Percentiles rank a stretch among this genome's conserved stretches.
Evolutionary conservation across 2,329 filamentous ascomycete species (phyloP).

Genomic region (Penicillium sclerotiorum): DNA sequence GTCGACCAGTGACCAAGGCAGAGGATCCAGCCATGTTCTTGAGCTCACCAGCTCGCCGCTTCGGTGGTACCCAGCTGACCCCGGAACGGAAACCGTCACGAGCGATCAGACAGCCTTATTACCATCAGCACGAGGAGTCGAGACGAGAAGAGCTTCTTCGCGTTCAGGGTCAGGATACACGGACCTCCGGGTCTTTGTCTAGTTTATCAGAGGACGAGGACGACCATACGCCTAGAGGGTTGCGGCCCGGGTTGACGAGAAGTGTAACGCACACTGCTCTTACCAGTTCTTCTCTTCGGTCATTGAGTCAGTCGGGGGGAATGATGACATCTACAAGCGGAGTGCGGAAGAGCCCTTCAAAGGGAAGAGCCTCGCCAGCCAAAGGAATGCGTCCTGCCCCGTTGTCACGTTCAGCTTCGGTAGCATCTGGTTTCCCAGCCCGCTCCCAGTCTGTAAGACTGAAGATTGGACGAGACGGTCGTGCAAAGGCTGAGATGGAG

Average conservation of each 20-base stretch:
- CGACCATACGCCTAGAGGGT: slow-evolving; percentile 35
- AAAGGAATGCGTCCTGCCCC: slow-evolving; percentile 38
- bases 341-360: slow-evolving; percentile 46
- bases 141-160: slow-evolving; percentile 46
- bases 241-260: slow-evolving; percentile 41
- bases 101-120: slow-evolving; percentile 48
- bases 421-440: slow-evolving; percentile 32
- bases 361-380: slow-evolving; percentile 46
- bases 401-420: slow-evolving; percentile 35
- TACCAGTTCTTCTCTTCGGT: slow-evolving; percentile 30
- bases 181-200: slow-evolving; percentile 32
- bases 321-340: slow-evolving; percentile 37
- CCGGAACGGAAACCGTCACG: slow-evolving; percentile 31
- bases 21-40: slow-evolving; percentile 53
- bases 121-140: slow-evolving; percentile 53
- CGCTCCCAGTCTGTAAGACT: slow-evolving; percentile 48
- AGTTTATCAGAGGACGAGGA: slow-evolving; percentile 36
- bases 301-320: slow-evolving; percentile 33
- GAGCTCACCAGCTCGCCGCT: slow-evolving; percentile 52
- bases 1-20: slow-evolving; percentile 38
- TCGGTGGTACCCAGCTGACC: slow-evolving; percentile 42
- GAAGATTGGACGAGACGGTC: slow-evolving; percentile 52
- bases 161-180: slow-evolving; percentile 32
- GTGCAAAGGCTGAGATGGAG: slow-evolving; percentile 51
- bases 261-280: slow-evolving; percentile 46